phyloP scores from a whole-genome alignment of 2,329 filamentous ascomycete species.

The Colletotrichum coccodes region DNA sequence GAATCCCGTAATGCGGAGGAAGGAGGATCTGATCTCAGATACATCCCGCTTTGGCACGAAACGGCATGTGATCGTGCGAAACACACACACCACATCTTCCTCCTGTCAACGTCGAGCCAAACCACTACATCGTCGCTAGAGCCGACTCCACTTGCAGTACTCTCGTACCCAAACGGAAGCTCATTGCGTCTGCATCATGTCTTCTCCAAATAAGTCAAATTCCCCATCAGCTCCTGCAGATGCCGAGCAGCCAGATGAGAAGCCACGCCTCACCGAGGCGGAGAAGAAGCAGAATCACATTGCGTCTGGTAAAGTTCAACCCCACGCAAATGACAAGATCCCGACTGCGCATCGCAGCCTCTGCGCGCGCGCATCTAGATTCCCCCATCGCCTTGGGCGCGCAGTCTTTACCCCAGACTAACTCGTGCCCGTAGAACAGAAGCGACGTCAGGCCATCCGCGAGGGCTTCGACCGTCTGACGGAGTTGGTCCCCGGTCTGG shows the following conservation, averaged over 20 bases:
- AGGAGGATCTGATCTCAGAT: slow-evolving; percentile 17
- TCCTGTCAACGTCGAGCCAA: background rate
- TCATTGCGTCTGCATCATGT: slow-evolving; percentile 15
- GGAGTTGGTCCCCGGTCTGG: slow-evolving; percentile 81
- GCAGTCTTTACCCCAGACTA: slow-evolving; percentile 34
- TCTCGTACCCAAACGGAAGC: background rate
- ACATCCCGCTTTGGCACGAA: slow-evolving; percentile 8
- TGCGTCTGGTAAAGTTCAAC: slow-evolving; percentile 56
- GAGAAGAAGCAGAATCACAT: slow-evolving; percentile 68
- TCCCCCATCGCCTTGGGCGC: slow-evolving; percentile 20
- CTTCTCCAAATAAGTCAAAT: slow-evolving; percentile 33
- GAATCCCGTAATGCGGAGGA: slow-evolving; percentile 9
- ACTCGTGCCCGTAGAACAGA: slow-evolving; percentile 49
- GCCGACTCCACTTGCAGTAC: background rate
- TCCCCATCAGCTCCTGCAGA: slow-evolving; percentile 26
- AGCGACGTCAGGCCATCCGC: slow-evolving; percentile 72
- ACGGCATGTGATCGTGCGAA: slow-evolving; percentile 29
- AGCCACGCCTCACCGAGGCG: slow-evolving; percentile 61
- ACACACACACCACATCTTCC: slow-evolving; percentile 3
- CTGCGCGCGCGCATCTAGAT: background rate
- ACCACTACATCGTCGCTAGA: background rate
- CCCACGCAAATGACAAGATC: too few species aligned
- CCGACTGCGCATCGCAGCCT: background rate
- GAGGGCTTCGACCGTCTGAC: slow-evolving; percentile 86
- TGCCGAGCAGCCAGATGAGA: slow-evolving; percentile 50